Base-by-base conservation (phyloP, 192 early-diverging fungal genomes). In the Piromyces sp. region DNA sequence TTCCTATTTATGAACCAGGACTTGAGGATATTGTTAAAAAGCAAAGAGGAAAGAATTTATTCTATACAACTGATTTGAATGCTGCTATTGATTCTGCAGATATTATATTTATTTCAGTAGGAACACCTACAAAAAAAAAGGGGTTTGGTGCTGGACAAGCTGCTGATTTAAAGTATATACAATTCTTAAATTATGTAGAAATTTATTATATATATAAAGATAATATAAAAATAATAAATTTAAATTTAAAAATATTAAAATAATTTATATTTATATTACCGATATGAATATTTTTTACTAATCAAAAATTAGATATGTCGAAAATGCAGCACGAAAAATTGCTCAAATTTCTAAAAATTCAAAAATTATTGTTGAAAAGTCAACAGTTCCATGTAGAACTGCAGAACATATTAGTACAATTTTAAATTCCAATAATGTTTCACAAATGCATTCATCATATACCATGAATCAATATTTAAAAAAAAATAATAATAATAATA, bases 341-440 rank as follows among this genome's bases (percentile, higher is more conserved):
- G 96, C 96, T 13, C 86, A 90, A 58, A 92, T 95, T 29, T 92
- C 95, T 5, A 91, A 82, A 79, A 89, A 87, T 79, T 89, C 92
- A 85, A 96, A 96, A 87, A 95, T 98, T 81, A 94, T 98, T 13
- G 93, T 98, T 79, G 95, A 96, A 85, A 96, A 96, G 88, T 96
- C 95, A 3, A 98, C 96, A 68, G 96, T 97, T 16, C 96, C 96
- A 40, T 97, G 96, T 86, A 89, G 94, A 80, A 96, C 96, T 30
- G 94, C 95, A 30, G 91, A 95, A 82, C 87, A 88, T 83, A 93
- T 97, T 89, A 89, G 93, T 81, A 90, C 90, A 51, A 96, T 95
- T 51, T 89, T 96, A n/a, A 92, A 93, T 79, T 90, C 94, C 79
- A 95, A 95, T 68, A 68, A 68, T 9, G 9, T 11, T 9, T n/a